A percentile compares a stretch with the other conserved stretches of the same genome.
Evolutionary conservation across 2,329 filamentous ascomycete genomes (phyloP).

Genomic region (Penicillium polonicum): DNA sequence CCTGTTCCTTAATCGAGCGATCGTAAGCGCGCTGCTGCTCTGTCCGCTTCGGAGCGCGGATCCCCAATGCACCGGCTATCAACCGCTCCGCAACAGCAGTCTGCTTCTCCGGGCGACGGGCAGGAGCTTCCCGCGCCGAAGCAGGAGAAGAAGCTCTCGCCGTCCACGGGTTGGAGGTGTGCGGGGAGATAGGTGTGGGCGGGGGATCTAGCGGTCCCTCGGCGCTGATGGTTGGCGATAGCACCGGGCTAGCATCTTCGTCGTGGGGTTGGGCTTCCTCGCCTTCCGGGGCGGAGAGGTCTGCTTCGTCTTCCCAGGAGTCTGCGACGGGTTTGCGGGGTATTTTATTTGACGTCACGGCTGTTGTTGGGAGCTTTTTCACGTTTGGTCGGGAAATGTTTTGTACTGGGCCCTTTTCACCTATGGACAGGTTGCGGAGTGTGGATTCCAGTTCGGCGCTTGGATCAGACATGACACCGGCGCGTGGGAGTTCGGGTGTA

Average conservation of each 20-base stretch:
- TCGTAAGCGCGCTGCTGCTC: constrained; percentile 90
- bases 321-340: constrained; percentile 53
- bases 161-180: constrained; percentile 26
- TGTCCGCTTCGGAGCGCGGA: constrained; percentile 75
- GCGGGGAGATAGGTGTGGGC: constrained; percentile 64
- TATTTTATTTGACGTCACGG: constrained; percentile 14
- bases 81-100: constrained; percentile 85
- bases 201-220: constrained; percentile 56
- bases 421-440: constrained; percentile 33
- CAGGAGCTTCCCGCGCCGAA: constrained; percentile 16
- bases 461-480: constrained; percentile 24
- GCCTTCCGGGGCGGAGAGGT: constrained; percentile 48
- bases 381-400: constrained; percentile 27
- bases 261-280: constrained; percentile 25
- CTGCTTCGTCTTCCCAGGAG: constrained; percentile 74
- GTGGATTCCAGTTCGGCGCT: constrained; percentile 33
- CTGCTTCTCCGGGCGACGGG: constrained; percentile 76
- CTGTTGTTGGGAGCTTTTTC: constrained; percentile 3
- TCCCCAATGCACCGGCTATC: constrained; percentile 84
- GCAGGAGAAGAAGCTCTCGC: constrained; percentile 14
- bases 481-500: background rate
- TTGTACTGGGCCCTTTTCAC: constrained; percentile 29
- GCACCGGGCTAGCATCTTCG: constrained; percentile 26
- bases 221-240: constrained; percentile 29
- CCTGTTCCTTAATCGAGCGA: constrained; percentile 75